phyloP scores from a whole-genome alignment of 768 basidiomycete species.

The Paxillus rubicundulus region DNA sequence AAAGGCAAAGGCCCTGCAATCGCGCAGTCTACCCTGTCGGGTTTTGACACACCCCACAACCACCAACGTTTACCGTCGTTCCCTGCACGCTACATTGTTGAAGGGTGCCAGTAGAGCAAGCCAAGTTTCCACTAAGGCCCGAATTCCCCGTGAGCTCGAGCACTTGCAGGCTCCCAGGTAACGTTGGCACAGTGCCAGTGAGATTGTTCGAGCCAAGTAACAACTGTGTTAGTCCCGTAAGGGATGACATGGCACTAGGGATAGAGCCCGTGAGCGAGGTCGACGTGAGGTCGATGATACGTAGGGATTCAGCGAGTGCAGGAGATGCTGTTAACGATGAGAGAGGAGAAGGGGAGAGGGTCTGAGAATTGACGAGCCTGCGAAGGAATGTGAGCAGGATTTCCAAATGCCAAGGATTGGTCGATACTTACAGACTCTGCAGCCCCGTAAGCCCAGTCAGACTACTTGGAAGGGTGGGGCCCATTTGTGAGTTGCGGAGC shows the following conservation, averaged over 20 bases:
- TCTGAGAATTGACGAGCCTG: constrained; percentile 39
- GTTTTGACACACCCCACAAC: constrained; percentile 25
- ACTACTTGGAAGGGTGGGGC: constrained; percentile 36
- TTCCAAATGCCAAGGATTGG: background rate
- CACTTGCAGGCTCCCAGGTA: constrained; percentile 36
- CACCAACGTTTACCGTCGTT: constrained; percentile 17
- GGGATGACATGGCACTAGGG: constrained; percentile 32
- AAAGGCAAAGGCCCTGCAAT: background rate
- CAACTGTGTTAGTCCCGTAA: constrained; percentile 36
- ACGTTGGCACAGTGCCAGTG: constrained; percentile 32
- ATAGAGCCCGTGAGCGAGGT: constrained; percentile 40
- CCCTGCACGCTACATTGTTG: constrained; percentile 22
- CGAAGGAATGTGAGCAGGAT: background rate
- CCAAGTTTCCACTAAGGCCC: constrained; percentile 31
- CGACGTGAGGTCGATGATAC: constrained; percentile 39
- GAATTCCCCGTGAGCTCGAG: constrained; percentile 38
- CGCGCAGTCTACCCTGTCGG: constrained; percentile 3
- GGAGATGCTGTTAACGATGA: constrained; percentile 30
- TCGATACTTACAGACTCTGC: constrained; percentile 37
- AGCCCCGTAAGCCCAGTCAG: constrained; percentile 31
- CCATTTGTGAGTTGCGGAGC: constrained; percentile 41
- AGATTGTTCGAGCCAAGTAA: constrained; percentile 40
- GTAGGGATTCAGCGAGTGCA: constrained; percentile 32
- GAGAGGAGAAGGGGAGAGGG: constrained; percentile 32
- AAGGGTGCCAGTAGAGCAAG: constrained; percentile 13